A percentile compares a stretch with the other conserved stretches of the same genome.
phyloP scores from a whole-genome alignment of 108 stramenopile species.

The Pseudonitzschia pungens region DNA sequence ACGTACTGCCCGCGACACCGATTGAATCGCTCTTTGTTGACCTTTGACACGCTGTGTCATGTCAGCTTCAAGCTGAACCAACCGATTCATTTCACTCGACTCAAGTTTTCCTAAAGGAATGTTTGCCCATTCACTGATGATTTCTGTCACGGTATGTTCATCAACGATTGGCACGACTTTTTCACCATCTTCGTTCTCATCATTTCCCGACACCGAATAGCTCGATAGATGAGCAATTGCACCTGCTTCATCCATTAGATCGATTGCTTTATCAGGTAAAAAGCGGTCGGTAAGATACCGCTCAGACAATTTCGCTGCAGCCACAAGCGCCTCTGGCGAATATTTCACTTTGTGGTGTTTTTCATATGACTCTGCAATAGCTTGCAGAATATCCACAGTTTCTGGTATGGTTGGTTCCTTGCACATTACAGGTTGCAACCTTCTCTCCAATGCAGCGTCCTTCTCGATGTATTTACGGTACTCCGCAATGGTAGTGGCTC shows the following conservation, averaged over 20 bases:
- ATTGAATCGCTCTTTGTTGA: slow-evolving; percentile 78
- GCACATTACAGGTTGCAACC: slow-evolving; percentile 84
- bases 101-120: slow-evolving; percentile 81
- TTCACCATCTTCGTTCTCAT: slow-evolving; percentile 28
- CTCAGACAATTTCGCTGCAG: slow-evolving; percentile 72
- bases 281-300: slow-evolving; percentile 81
- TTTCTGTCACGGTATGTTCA: slow-evolving; percentile 61
- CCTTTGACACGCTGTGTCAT: slow-evolving; percentile 84
- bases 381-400: slow-evolving; percentile 74
- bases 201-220: slow-evolving; percentile 13
- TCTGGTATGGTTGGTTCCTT: slow-evolving; percentile 82
- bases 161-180: slow-evolving; percentile 52
- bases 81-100: slow-evolving; percentile 75
- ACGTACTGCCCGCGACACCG: slow-evolving; percentile 82
- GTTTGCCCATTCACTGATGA: slow-evolving; percentile 68
- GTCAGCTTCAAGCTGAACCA: slow-evolving; percentile 71
- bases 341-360: slow-evolving; percentile 73
- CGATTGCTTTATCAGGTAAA: slow-evolving; percentile 90
- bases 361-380: slow-evolving; percentile 71
- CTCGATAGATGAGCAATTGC: slow-evolving; percentile 88
- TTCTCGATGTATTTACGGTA: slow-evolving; percentile 92
- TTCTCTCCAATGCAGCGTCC: slow-evolving; percentile 88
- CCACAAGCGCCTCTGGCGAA: slow-evolving; percentile 52
- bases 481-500: slow-evolving; percentile 89
- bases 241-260: slow-evolving; percentile 96